Evolutionary conservation across 495 filamentous ascomycete genomes (phyloP).

Genomic region (Neurospora sp.): DNA sequence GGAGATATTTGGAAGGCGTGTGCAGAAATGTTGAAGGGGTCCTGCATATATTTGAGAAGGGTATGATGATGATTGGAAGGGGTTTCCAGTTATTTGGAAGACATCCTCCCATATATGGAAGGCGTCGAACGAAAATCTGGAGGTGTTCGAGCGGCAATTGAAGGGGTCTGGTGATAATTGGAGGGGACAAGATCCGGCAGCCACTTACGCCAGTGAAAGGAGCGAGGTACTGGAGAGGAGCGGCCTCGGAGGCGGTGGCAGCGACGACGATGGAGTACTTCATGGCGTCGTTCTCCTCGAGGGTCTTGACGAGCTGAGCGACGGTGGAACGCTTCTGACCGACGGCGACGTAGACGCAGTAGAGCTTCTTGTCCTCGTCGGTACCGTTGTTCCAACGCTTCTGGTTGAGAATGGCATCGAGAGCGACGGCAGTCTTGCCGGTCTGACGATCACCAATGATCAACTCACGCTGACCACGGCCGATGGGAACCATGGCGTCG

Average conservation of each 20-base stretch:
- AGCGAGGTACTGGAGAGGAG: constrained; percentile 88
- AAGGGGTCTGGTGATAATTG: not conserved
- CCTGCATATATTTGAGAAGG: not conserved
- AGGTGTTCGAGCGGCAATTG: not conserved
- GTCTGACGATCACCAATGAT: constrained; percentile 99
- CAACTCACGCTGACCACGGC: constrained; percentile 99
- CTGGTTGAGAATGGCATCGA: constrained; percentile 98
- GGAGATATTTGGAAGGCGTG: no score
- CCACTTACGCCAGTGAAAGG: constrained; percentile 60
- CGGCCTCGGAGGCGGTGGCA: constrained; percentile 95
- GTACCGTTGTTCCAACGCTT: constrained; percentile 86
- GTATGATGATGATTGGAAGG: not conserved
- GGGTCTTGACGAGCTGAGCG: constrained; percentile 97
- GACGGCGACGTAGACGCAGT: constrained; percentile 98
- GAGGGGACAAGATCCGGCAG: not conserved
- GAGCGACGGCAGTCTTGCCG: constrained; percentile 98
- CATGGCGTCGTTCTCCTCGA: constrained; percentile 99
- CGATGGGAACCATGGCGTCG: constrained; percentile 99
- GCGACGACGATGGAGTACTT: constrained; percentile 95
- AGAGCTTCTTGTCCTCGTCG: constrained; percentile 96
- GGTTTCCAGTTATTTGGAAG: not conserved
- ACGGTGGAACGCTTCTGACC: constrained; percentile 99
- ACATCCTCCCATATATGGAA: not conserved
- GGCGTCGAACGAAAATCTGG: not conserved
- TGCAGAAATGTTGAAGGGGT: not conserved